These are phyloP conservation scores for Hirsutella rhossiliensis DNA, from an alignment of 2,329 filamentous ascomycete species.

Conservation along the genomic window DNA sequence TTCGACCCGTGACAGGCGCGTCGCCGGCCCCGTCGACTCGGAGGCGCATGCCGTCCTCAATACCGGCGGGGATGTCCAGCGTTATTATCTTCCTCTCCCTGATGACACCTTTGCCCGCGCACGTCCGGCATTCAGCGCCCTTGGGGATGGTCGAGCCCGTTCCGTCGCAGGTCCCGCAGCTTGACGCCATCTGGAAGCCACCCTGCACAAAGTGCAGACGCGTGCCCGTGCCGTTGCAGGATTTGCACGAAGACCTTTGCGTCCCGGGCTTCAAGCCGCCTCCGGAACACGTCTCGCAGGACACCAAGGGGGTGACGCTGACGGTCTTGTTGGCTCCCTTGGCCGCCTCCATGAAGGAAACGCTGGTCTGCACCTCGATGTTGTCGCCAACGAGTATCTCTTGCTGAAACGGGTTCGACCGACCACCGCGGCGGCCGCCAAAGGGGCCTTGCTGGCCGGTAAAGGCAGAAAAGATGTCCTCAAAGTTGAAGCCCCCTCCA, in stretches of 20 bases:
- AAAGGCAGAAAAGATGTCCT: slow-evolving; percentile 89
- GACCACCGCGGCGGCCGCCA: slow-evolving; percentile 37
- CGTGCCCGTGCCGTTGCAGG: slow-evolving; percentile 77
- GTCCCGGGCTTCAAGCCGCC: slow-evolving; percentile 75
- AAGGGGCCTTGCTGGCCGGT: slow-evolving; percentile 44
- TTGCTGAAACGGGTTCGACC: slow-evolving; percentile 55
- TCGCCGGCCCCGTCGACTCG: slow-evolving; percentile 80
- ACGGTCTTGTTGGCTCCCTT: slow-evolving; percentile 88
- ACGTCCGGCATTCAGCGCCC: slow-evolving; percentile 70
- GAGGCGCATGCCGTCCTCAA: slow-evolving; percentile 93
- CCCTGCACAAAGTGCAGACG: slow-evolving; percentile 82
- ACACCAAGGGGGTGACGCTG: slow-evolving; percentile 65
- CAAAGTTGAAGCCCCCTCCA: slow-evolving; percentile 81
- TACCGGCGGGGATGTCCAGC: slow-evolving; percentile 86
- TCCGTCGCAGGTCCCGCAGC: slow-evolving; percentile 72
- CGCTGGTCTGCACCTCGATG: slow-evolving; percentile 86
- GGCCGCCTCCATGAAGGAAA: slow-evolving; percentile 92
- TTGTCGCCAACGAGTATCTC: slow-evolving; percentile 88
- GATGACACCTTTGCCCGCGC: slow-evolving; percentile 72
- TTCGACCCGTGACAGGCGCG: slow-evolving; percentile 63
- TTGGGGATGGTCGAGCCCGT: slow-evolving; percentile 64
- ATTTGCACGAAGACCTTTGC: slow-evolving; percentile 59
- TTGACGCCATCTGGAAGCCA: slow-evolving; percentile 92
- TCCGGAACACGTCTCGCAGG: slow-evolving; percentile 74
- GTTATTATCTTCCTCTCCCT: slow-evolving; percentile 73